phyloP scores from a whole-genome alignment of 495 filamentous ascomycete species.

The Trichocladium uniseriatum region DNA sequence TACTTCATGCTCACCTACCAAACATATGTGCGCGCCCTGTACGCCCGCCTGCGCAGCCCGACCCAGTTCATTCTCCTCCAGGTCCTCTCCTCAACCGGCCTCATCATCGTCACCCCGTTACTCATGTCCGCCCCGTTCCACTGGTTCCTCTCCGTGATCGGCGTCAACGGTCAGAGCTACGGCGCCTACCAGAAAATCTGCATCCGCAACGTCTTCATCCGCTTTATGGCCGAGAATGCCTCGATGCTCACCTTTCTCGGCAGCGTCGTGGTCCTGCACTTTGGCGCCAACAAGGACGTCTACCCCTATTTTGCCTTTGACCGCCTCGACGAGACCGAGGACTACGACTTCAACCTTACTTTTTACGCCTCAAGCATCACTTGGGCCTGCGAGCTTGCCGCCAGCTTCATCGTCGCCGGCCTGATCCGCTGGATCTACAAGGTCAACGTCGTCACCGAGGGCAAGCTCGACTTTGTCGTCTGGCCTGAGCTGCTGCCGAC shows the following conservation, averaged over 20 bases:
- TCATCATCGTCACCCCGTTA: slow-evolving; percentile 50
- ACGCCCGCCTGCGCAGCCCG: slow-evolving; percentile 51
- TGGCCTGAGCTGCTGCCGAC: slow-evolving; percentile 56
- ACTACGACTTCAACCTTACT: slow-evolving; percentile 48
- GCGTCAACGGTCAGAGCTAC: slow-evolving; percentile 46
- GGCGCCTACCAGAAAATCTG: slow-evolving; percentile 50
- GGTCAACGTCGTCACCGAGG: slow-evolving; percentile 50
- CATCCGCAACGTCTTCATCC: slow-evolving; percentile 52
- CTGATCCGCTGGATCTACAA: slow-evolving; percentile 45
- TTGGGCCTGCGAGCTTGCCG: slow-evolving; percentile 51
- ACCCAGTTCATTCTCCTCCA: slow-evolving; percentile 52
- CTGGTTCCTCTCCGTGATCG: slow-evolving; percentile 37
- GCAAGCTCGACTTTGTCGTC: slow-evolving; percentile 47
- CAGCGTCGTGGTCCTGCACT: slow-evolving; percentile 51
- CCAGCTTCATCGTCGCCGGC: slow-evolving; percentile 46
- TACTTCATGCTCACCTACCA: slow-evolving; percentile 60
- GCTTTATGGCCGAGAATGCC: slow-evolving; percentile 51
- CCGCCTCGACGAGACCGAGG: slow-evolving; percentile 29
- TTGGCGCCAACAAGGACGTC: slow-evolving; percentile 51
- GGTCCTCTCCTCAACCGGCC: slow-evolving; percentile 44
- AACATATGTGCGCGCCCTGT: slow-evolving; percentile 60
- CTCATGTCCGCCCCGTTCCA: slow-evolving; percentile 51
- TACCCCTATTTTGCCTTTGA: slow-evolving; percentile 53
- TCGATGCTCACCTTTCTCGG: slow-evolving; percentile 58
- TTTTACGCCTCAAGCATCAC: slow-evolving; percentile 51